Evolutionary conservation across 2,329 filamentous ascomycete species (phyloP).

Genomic region (Diaporthe nobilis): DNA sequence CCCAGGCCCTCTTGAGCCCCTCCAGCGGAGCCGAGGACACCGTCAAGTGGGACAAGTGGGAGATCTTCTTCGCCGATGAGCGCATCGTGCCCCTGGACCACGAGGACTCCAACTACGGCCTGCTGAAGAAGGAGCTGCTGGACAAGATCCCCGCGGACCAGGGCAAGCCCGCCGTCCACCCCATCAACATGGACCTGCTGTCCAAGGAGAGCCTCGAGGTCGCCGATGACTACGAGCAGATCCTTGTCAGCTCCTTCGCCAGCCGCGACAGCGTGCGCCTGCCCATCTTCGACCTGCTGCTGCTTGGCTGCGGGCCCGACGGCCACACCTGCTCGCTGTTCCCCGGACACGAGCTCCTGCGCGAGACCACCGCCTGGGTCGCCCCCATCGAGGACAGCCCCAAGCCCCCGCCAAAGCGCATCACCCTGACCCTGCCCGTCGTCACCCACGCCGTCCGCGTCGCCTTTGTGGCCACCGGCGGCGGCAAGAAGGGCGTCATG

Average conservation of each 20-base stretch:
- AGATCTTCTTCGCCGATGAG: conserved; percentile 99
- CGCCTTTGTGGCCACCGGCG: conserved; percentile 92
- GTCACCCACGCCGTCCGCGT: conserved; percentile 88
- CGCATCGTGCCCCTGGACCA: conserved; percentile 93
- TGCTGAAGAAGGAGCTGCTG: conserved; percentile 89
- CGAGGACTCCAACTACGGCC: conserved; percentile 92
- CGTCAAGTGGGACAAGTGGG: conserved; percentile 88
- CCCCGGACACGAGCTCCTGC: conserved; percentile 87
- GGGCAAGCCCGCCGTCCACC: conserved; percentile 79
- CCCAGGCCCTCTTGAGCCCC: conserved; percentile 81
- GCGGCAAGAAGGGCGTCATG: conserved; percentile 90
- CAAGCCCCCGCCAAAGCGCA: conserved; percentile 91
- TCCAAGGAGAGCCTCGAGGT: conserved; percentile 86
- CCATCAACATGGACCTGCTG: conserved; percentile 77
- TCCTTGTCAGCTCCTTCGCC: conserved; percentile 87
- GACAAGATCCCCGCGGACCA: conserved; percentile 83
- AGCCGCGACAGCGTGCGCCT: conserved; percentile 93
- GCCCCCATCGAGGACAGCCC: conserved; percentile 92
- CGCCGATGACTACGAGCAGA: conserved; percentile 93
- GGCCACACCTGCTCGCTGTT: conserved; percentile 98
- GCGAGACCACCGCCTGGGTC: conserved; percentile 92
- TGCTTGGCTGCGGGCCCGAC: conserved; percentile 94
- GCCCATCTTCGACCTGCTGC: conserved; percentile 93
- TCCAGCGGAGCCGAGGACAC: conserved; percentile 69
- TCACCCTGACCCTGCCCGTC: conserved; percentile 93